These are phyloP conservation scores for Hypoxylon perforatum DNA, from an alignment of 495 filamentous ascomycete species.

Conservation along the genomic window DNA sequence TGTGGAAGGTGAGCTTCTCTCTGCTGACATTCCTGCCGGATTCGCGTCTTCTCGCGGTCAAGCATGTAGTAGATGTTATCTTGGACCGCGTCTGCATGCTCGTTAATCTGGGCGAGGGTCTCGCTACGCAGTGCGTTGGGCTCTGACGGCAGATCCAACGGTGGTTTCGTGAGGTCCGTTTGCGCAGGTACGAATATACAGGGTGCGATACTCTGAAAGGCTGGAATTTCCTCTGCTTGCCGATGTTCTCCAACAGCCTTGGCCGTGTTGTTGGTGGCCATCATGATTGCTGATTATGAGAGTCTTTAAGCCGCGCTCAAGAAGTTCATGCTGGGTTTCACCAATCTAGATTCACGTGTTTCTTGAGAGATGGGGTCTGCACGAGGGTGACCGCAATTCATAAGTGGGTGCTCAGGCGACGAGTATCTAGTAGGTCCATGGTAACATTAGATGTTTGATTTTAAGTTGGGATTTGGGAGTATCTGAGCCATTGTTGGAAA, in stretches of 20 bases:
- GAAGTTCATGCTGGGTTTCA: no score
- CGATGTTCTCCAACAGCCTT: conserved; percentile 4
- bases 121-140: conserved; percentile 45
- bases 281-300: conserved; percentile 13
- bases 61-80: conserved; percentile 58
- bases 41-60: conserved; percentile 50
- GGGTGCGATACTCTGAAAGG: conserved; percentile 46
- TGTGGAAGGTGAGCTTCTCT: conserved; percentile 23
- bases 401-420: no score
- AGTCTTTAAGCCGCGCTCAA: not conserved
- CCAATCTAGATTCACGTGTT: no score
- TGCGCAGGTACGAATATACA: conserved; percentile 58
- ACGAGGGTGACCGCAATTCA: no score
- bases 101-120: conserved; percentile 53
- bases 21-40: conserved; percentile 32
- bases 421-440: no score
- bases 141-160: conserved; percentile 41
- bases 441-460: no score
- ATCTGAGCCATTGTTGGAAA: no score
- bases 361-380: no score
- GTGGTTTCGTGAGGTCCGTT: conserved; percentile 46
- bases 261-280: not conserved
- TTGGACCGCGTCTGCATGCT: conserved; percentile 52
- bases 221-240: conserved; percentile 46
- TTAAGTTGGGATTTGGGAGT: no score